Evolutionary conservation across 2,329 filamentous ascomycete genomes (phyloP).

Genomic region (Fusarium sambucinum): DNA sequence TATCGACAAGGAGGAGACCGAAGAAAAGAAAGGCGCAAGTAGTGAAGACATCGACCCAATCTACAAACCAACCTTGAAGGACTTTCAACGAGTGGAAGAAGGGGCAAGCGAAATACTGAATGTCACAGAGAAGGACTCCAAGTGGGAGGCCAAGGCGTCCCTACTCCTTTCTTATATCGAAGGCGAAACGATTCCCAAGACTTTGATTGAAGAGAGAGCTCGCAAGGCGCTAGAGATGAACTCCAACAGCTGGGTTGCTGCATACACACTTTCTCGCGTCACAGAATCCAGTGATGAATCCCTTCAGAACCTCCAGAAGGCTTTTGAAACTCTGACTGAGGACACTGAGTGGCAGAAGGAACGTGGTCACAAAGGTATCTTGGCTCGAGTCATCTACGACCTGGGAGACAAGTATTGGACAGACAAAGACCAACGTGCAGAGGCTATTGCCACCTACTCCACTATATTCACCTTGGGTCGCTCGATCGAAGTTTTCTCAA

Average conservation of each 20-base stretch:
- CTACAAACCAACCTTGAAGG: background rate
- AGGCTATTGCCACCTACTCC: background rate
- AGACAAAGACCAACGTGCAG: background rate
- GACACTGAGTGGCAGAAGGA: background rate
- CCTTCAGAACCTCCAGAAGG: background rate
- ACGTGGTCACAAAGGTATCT: background rate
- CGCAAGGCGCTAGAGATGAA: background rate
- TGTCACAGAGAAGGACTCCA: background rate
- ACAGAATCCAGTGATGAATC: background rate
- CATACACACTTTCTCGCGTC: background rate
- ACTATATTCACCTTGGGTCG: background rate
- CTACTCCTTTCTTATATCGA: background rate
- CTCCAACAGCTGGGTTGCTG: background rate
- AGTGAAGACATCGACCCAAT: background rate
- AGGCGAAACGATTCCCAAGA: background rate
- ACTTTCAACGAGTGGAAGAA: background rate
- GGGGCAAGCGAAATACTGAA: background rate
- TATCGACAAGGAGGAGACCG: fast-evolving
- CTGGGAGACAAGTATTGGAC: background rate
- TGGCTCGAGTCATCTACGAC: background rate
- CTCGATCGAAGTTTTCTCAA: background rate
- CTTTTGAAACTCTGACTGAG: background rate
- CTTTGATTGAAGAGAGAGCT: background rate
- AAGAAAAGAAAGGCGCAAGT: background rate
- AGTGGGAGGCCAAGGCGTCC: background rate